These are phyloP conservation scores for Rhynchospora pubera DNA, from an alignment of 176 grass and related monocot genomes.

Conservation along the genomic window DNA sequence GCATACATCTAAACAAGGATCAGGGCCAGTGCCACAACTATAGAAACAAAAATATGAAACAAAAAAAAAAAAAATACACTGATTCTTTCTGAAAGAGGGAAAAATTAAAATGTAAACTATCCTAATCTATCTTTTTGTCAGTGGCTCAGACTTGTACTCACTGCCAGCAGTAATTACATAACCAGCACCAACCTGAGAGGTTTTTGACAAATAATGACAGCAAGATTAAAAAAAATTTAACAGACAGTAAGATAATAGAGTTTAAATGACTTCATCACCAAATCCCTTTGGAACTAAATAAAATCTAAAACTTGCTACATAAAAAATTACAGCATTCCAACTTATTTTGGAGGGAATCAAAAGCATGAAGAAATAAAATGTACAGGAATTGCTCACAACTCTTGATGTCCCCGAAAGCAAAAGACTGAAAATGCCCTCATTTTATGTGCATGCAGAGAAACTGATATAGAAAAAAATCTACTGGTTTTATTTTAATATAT, in stretches of 20 bases:
- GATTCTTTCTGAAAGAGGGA: neutral
- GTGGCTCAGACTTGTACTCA: slow-evolving; percentile 73
- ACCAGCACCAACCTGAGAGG: slow-evolving; percentile 68
- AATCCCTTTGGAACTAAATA: neutral
- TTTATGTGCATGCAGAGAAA: neutral
- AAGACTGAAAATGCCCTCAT: neutral
- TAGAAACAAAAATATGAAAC: neutral
- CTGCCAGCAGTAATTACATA: slow-evolving; percentile 79
- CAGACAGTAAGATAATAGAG: neutral
- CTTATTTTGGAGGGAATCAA: too few relatives aligned
- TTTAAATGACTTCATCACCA: neutral
- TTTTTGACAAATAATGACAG: neutral
- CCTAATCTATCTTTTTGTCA: slow-evolving; percentile 55
- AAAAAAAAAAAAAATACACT: neutral
- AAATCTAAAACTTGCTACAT: neutral
- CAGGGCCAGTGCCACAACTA: neutral
- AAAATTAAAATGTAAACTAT: slow-evolving; percentile 21
- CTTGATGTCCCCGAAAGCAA: neutral
- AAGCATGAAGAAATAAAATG: neutral
- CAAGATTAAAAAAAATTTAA: neutral
- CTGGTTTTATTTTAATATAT: neutral
- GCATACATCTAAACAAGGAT: neutral
- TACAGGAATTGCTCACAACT: neutral
- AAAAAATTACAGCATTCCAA: too few relatives aligned
- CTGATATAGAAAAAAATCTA: neutral